phyloP scores from a whole-genome alignment of 352 stramenopile species.

The Peronospora destructor region DNA sequence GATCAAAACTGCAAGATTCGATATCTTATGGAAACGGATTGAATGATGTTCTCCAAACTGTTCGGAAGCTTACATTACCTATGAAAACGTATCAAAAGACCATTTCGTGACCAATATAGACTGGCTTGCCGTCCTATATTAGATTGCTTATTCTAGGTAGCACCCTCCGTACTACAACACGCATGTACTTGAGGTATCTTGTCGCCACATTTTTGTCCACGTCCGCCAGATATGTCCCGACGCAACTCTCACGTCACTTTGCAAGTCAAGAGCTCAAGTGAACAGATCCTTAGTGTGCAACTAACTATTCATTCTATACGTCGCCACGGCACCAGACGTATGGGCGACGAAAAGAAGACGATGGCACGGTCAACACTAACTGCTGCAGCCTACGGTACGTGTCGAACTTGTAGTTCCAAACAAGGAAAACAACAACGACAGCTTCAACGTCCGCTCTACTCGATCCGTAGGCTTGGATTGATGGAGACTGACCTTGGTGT shows the following conservation, averaged over 20 bases:
- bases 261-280: slow-evolving; percentile 16
- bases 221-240: slow-evolving; percentile 15
- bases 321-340: slow-evolving; percentile 3
- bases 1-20: not conserved
- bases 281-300: not conserved
- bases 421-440: not conserved
- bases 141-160: not conserved
- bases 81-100: not conserved
- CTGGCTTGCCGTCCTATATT: slow-evolving; percentile 3
- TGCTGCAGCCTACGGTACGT: slow-evolving; percentile 21
- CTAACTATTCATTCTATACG: not conserved
- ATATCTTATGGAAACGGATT: slow-evolving; percentile 6
- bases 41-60: not conserved
- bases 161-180: too few species aligned
- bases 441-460: slow-evolving; percentile 26
- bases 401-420: not conserved
- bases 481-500: slow-evolving; percentile 11
- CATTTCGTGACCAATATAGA: not conserved
- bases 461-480: not conserved
- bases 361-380: slow-evolving; percentile 10
- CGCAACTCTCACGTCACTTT: slow-evolving; percentile 28
- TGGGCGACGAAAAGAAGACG: slow-evolving; percentile 32
- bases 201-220: too few species aligned
- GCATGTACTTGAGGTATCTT: too few species aligned
- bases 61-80: not conserved